Base-by-base conservation (phyloP, 2,329 filamentous ascomycete species). In the Cladosporium sp. region DNA sequence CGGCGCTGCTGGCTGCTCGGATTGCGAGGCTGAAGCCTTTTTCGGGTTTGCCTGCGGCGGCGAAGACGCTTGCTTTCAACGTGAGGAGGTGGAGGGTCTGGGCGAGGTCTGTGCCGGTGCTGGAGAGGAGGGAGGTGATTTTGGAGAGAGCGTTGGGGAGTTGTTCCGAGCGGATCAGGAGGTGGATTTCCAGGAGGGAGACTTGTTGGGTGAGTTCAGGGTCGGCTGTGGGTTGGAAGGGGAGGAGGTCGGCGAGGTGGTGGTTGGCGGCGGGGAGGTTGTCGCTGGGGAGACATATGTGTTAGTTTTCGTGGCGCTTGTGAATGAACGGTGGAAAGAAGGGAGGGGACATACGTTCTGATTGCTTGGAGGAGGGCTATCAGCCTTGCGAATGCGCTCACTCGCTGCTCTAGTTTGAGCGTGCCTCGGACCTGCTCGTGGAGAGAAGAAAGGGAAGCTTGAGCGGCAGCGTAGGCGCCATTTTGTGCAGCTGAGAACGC, bases 1-100 rank as follows among this genome's bases (percentile, higher is more conserved):
- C 83, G 0, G 88, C 85, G 15, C 89, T 80, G 61, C 80, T 85
- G 2, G 87, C 84, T 1, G 89, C 89, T 38, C 88, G 80, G 61
- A 95, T 76, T 4, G 83, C 83, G 4, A 91, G 77, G 2, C 86
- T 89, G 65, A 96, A 89, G 0, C 83, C 89, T 53, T 86, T 81
- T 58, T 88, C 80, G 0, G 89, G 80, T 2, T 85, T 80, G 2
- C 85, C 85, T 38, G 80, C 82, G 57, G 78, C 80, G 50, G 82
- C 80, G 50, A 89, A 82, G 3, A 95, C 76, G 4, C 80, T 76
- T 1, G 83, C 84, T 65, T 95, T 95, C 43, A 85, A 70, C 2
- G 88, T 76, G 12, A 95, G 78, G 0, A 95, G 76, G 22, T 82
- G 80, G 43, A 93, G 75, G 30, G 86, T 83, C 18, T 88, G 77